Conservation (phyloP, 495 filamentous ascomycete genomes). For the Aspergillus coremiiformis region DNA sequence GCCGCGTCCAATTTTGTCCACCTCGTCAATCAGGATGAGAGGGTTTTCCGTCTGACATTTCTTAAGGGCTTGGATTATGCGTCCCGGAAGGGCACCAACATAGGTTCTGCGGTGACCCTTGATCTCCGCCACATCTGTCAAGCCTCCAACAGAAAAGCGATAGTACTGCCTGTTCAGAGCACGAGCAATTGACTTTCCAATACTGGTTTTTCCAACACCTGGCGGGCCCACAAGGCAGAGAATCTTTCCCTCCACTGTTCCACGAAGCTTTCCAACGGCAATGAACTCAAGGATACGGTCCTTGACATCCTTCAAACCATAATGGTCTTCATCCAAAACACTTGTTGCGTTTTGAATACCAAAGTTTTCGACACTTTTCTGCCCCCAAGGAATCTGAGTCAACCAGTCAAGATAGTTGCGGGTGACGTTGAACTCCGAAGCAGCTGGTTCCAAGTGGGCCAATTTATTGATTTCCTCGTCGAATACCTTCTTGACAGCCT, state of each 20-base stretch:
- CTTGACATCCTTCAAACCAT: conserved; percentile 97
- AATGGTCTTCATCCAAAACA: conserved; percentile 94
- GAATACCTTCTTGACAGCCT: conserved; percentile 92
- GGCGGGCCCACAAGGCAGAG: conserved; percentile 96
- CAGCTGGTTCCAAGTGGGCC: conserved; percentile 85
- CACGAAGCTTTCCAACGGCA: conserved; percentile 92
- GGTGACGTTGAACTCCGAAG: conserved; percentile 99
- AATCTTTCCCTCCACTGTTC: conserved; percentile 98
- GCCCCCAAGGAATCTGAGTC: conserved; percentile 96
- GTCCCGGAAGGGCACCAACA: conserved; percentile 89
- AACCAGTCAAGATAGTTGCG: conserved; percentile 98
- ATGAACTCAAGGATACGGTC: conserved; percentile 99
- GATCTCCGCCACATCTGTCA: conserved; percentile 98
- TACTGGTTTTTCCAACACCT: conserved; percentile 95
- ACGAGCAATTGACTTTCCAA: conserved; percentile 94
- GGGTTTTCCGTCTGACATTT: conserved; percentile 99
- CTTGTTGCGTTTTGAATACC: conserved; percentile 82
- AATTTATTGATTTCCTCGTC: conserved; percentile 98
- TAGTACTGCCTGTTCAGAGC: conserved; percentile 95
- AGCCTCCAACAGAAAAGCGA: conserved; percentile 92
- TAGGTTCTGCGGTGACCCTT: conserved; percentile 97
- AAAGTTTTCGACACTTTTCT: conserved; percentile 93
- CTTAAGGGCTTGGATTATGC: conserved; percentile 97
- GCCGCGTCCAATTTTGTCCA: conserved; percentile 95
- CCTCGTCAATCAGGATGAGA: conserved; percentile 90